These are phyloP conservation scores for Populus hybrid DNA, from an alignment of 441 rosid genomes.

Conservation along the genomic window DNA sequence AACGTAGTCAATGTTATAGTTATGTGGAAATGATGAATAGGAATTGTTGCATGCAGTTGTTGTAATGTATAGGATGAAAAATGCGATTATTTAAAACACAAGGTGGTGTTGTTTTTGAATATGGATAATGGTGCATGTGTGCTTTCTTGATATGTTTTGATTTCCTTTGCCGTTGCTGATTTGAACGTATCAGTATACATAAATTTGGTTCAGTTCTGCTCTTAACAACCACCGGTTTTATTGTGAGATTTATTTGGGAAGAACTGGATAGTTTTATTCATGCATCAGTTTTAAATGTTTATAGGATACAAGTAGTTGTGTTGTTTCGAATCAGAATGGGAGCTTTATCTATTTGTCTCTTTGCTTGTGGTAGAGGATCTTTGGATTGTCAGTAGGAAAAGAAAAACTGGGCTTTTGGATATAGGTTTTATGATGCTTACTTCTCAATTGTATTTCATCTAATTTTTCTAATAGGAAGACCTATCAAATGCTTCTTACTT, in stretches of 20 bases:
- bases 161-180: neutral
- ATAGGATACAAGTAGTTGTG: neutral
- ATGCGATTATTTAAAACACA: neutral
- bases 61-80: neutral
- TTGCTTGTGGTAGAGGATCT: neutral
- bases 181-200: neutral
- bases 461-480: neutral
- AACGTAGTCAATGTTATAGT: neutral
- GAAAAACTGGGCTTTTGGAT: neutral
- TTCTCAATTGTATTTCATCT: neutral
- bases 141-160: neutral
- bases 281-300: neutral
- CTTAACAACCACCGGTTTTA: neutral
- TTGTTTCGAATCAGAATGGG: neutral
- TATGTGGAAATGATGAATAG: neutral
- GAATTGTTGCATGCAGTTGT: neutral
- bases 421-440: neutral
- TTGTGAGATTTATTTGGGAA: neutral
- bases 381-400: neutral
- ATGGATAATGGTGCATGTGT: neutral
- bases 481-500: conserved; percentile 4
- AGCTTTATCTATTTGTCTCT: neutral
- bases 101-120: neutral
- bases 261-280: neutral
- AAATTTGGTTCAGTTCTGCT: neutral